Evolutionary conservation across 352 stramenopile genomes (phyloP), one percentile per base, ranked within the genome.

Genomic region (Phytophthora litchii): DNA sequence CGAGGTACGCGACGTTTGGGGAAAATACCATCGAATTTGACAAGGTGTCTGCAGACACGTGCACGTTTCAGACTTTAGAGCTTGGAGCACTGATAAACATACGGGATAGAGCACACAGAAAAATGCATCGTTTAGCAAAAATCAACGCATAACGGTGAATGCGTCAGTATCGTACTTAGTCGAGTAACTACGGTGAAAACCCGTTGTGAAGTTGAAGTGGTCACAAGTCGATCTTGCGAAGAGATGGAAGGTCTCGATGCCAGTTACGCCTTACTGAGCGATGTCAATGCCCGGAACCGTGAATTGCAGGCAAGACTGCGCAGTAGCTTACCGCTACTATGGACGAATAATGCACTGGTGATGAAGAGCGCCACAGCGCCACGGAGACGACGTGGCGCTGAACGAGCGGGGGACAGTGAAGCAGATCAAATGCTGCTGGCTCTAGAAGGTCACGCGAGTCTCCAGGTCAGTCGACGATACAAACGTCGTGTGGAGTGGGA

Each of bases 401-500:
- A 68, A 55, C 52, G 69, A 46, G 52, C 51, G 16, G 29, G 20
- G 5, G 11, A 16, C 17, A 4, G 55, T 19, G 53, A 65, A 51
- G 41, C 56, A 43, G 53, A 69, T 44, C 45, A 63, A 43, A 57
- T 70, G 65, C 38, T 70, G 16, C 25, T 54, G 27, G 54, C 60
- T 4, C 37, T 67, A 3, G 60, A 67, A 25, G 48, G 42, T 1
- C 48, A 52, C 3, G 27, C 67, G 11, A 48, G 63, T 50, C 17
- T 48, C 19, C 70, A 76, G 17, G 64, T 69, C 31, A 73, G 67
- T 57, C 68, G 65, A 51, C 57, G 70, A 3, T 71, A 74, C 50
- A 76, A 69, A 29, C 55, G 72, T 0, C 69, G 74, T 14, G 36
- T 92, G 46, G 78, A 89, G 46, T 92, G 80, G 83, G 83, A 92